These are phyloP conservation scores for Auxenochlorella pyrenoidosa DNA, from an alignment of 139 green algal genomes.

Conservation along the genomic window DNA sequence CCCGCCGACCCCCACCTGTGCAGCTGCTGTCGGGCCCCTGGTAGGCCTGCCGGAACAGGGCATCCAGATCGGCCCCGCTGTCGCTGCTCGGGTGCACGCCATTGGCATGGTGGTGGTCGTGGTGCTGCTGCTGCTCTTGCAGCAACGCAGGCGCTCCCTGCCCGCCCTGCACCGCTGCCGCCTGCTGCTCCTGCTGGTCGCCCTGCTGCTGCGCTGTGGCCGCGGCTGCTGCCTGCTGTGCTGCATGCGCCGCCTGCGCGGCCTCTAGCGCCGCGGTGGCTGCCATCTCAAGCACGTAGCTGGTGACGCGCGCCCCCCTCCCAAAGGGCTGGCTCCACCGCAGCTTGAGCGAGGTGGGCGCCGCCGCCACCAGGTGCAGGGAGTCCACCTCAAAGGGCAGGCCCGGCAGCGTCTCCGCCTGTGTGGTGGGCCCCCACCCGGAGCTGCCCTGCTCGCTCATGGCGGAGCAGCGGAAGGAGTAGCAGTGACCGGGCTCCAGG, in stretches of 20 bases:
- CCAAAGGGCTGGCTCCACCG: slow-evolving; percentile 51
- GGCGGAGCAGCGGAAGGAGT: slow-evolving; percentile 64
- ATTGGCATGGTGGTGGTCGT: neutral
- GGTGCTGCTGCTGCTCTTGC: slow-evolving; percentile 1
- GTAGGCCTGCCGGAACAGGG: slow-evolving; percentile 32
- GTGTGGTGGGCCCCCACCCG: slow-evolving; percentile 32
- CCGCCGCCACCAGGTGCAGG: slow-evolving; percentile 16
- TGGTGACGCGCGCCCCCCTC: slow-evolving; percentile 53
- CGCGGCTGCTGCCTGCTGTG: neutral
- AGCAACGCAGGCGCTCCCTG: neutral
- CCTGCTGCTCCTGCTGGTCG: neutral
- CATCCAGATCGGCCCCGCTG: neutral
- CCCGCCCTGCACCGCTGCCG: neutral
- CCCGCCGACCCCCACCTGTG: neutral
- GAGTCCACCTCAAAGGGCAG: slow-evolving; percentile 33
- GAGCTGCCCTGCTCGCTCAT: slow-evolving; percentile 62
- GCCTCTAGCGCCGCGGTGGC: neutral
- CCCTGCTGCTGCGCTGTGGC: neutral
- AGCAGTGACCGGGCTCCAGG: slow-evolving; percentile 54
- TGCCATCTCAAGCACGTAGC: slow-evolving; percentile 49
- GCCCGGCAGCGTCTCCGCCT: slow-evolving; percentile 28
- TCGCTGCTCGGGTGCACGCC: neutral
- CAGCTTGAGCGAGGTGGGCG: slow-evolving; percentile 38
- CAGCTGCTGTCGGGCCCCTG: slow-evolving; percentile 30
- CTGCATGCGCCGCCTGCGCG: neutral